A percentile compares a stretch with the other conserved stretches of the same genome.
Evolutionary conservation across 768 basidiomycete genomes (phyloP).

Genomic region (Kwoniella sp.): DNA sequence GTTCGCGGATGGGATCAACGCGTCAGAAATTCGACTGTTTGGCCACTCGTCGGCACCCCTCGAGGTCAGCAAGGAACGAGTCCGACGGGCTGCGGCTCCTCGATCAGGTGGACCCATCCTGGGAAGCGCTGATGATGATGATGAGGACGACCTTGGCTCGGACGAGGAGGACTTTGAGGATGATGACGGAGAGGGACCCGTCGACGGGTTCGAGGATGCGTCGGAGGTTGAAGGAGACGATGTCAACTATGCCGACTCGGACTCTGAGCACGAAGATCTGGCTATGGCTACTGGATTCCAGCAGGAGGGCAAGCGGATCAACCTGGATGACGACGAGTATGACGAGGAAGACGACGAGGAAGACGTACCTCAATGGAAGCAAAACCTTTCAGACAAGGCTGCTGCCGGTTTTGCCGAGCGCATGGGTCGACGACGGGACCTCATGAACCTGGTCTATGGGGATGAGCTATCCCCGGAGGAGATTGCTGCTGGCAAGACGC

Average conservation of each 20-base stretch:
- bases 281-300: constrained; percentile 53
- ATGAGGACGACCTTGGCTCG: constrained; percentile 51
- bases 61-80: constrained; percentile 37
- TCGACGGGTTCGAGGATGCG: constrained; percentile 32
- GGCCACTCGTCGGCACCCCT: constrained; percentile 73
- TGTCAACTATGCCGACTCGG: constrained; percentile 47
- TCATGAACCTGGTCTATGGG: constrained; percentile 80
- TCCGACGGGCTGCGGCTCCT: constrained; percentile 34
- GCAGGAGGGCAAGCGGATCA: constrained; percentile 57
- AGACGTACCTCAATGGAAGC: constrained; percentile 69
- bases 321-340: constrained; percentile 50
- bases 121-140: constrained; percentile 48
- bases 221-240: constrained; percentile 41
- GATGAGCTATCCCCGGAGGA: constrained; percentile 65
- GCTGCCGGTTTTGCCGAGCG: constrained; percentile 54
- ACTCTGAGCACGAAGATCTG: constrained; percentile 46
- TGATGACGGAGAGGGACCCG: constrained; percentile 33
- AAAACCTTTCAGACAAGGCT: constrained; percentile 58
- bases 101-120: constrained; percentile 43
- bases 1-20: constrained; percentile 74
- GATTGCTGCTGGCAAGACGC: constrained; percentile 56
- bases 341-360: constrained; percentile 53
- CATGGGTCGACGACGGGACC: constrained; percentile 59
- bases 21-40: constrained; percentile 76
- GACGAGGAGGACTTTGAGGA: constrained; percentile 45